Base-by-base conservation (phyloP, 768 basidiomycete species). In the Lentinula edodes region DNA sequence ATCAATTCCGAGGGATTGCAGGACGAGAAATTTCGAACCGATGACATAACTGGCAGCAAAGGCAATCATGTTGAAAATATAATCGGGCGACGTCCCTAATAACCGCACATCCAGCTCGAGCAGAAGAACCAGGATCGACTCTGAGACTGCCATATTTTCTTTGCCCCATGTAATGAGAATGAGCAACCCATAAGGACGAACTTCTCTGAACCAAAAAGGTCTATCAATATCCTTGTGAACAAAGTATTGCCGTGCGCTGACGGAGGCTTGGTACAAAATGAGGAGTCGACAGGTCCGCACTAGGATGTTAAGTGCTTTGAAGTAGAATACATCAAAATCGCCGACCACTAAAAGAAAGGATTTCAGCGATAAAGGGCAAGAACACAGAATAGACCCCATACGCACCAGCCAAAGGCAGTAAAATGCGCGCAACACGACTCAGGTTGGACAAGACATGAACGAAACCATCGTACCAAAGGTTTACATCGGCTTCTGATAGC, bases 51-150 rank as follows among this genome's bases (percentile, higher is more conserved):
- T 68, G 2, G 78, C 72, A 45, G 76, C 76, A 45, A 78, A 71
- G 0, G 72, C 69, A 43, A 78, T 66, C 78, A 79, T 77, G 36
- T 69, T 67, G 61, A 77, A 78, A 35, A 76, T 57, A 38, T 65
- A 67, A 63, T 78, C 78, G 2, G 77, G 77, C 9, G 75, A 71
- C 0, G 75, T 69, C 56, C 76, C 73, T 61, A 78, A 65, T 15
- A 75, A 61, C 0, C 64, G 63, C 10, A 69, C 55, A 51, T 80
- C 76, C 43, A 70, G 61, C 38, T 71, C 64, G 52, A 77, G 69
- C 3, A 68, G 58, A 1, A 69, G 42, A 45, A 76, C 69, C 46
- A 78, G 56, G 50, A 79, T 66, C 1, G 71, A 66, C 62, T 78
- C 78, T 35, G 77, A 68, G 46, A 75, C 61, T 2, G 67, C 63